A percentile compares a stretch with the other conserved stretches of the same genome.
These are phyloP conservation scores for Thelonectria olida DNA, from an alignment of 2,329 filamentous ascomycete genomes.

Conservation along the genomic window DNA sequence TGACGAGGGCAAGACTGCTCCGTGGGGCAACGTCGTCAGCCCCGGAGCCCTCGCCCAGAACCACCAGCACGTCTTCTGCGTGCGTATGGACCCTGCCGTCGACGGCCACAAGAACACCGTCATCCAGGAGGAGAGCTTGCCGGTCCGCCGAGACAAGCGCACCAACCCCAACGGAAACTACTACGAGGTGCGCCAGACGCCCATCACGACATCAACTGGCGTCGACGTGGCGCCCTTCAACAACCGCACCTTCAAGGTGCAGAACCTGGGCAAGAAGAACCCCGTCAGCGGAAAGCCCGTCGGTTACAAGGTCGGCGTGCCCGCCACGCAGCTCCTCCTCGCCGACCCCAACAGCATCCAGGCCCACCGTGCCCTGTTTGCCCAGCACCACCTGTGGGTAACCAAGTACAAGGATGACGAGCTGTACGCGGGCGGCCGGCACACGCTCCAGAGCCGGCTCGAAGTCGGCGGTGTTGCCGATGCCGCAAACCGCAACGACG, in stretches of 20 bases:
- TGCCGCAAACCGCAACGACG: slow-evolving; percentile 54
- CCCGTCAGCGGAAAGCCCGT: slow-evolving; percentile 55
- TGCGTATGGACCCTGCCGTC: slow-evolving; percentile 70
- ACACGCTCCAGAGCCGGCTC: slow-evolving; percentile 53
- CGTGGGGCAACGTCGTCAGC: slow-evolving; percentile 68
- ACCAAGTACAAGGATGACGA: slow-evolving; percentile 57
- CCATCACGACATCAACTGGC: slow-evolving; percentile 54
- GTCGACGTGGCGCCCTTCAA: slow-evolving; percentile 59
- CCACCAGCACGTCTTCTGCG: slow-evolving; percentile 73
- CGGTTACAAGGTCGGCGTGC: slow-evolving; percentile 57
- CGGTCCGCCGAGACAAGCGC: slow-evolving; percentile 52
- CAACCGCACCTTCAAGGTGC: slow-evolving; percentile 61
- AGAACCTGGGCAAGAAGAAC: slow-evolving; percentile 55
- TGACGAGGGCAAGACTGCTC: slow-evolving; percentile 62
- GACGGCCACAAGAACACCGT: slow-evolving; percentile 68
- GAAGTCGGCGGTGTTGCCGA: slow-evolving; percentile 48
- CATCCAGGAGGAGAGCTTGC: slow-evolving; percentile 50
- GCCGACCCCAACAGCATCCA: slow-evolving; percentile 53
- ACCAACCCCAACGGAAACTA: slow-evolving; percentile 61
- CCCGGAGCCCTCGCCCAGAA: slow-evolving; percentile 70
- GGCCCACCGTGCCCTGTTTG: slow-evolving; percentile 52
- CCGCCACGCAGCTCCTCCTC: slow-evolving; percentile 50
- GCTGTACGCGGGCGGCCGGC: slow-evolving; percentile 54
- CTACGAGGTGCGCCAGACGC: slow-evolving; percentile 54
- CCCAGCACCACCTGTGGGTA: slow-evolving; percentile 56